Evolutionary conservation across 1,139 yeast genomes (phyloP).

Genomic region (Yamadazyma diospyri): DNA sequence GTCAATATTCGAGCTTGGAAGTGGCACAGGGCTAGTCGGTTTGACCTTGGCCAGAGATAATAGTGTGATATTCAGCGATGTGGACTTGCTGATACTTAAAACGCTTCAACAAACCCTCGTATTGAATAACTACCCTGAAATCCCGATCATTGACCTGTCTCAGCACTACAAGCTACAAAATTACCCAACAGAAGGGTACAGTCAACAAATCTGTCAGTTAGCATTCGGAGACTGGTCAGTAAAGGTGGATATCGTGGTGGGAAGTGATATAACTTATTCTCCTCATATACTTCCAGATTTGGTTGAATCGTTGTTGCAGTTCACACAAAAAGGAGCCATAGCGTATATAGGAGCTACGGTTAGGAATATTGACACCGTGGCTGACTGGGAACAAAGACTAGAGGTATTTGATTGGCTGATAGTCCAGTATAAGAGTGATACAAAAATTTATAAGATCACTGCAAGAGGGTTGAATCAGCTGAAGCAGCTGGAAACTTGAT

Average conservation of each 20-base stretch:
- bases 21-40: slow-evolving; percentile 89
- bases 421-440: slow-evolving; percentile 1
- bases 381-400: slow-evolving; percentile 49
- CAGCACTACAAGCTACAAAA: slow-evolving; percentile 5
- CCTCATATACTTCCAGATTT: slow-evolving; percentile 54
- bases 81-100: slow-evolving; percentile 51
- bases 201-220: not conserved
- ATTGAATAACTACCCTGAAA: slow-evolving; percentile 2
- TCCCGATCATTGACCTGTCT: not conserved
- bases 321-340: slow-evolving; percentile 24
- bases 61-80: slow-evolving; percentile 66
- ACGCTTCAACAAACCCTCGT: slow-evolving; percentile 1
- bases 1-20: slow-evolving; percentile 68
- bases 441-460: slow-evolving; percentile 2
- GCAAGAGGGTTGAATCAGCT: no score
- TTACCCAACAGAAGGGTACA: not conserved
- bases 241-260: slow-evolving; percentile 48
- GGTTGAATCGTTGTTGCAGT: slow-evolving; percentile 44
- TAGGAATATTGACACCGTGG: slow-evolving; percentile 57
- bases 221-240: slow-evolving; percentile 7
- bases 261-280: slow-evolving; percentile 89
- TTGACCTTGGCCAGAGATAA: slow-evolving; percentile 25
- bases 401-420: slow-evolving; percentile 24
- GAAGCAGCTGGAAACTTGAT: no score
- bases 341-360: slow-evolving; percentile 67